These are phyloP conservation scores for Helotiales sp. DNA, from an alignment of 2,329 filamentous ascomycete species.

Conservation along the genomic window DNA sequence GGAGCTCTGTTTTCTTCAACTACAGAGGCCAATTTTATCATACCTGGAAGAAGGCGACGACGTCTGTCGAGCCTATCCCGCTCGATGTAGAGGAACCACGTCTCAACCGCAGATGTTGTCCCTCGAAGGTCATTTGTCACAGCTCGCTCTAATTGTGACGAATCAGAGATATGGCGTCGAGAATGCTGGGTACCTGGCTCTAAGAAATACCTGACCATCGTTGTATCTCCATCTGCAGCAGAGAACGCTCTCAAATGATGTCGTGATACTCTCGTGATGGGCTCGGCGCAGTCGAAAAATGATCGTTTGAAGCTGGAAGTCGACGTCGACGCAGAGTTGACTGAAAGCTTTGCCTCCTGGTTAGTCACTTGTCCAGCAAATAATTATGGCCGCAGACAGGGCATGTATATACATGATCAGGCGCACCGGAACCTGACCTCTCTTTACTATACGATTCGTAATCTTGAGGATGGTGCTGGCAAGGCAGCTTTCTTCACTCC, in stretches of 20 bases:
- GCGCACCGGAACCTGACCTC: slow-evolving; percentile 9
- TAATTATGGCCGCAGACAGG: slow-evolving; percentile 8
- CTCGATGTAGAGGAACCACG: no score
- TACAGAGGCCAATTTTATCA: no score
- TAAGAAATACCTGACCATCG: slow-evolving; percentile 8
- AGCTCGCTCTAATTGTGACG: slow-evolving; percentile 5
- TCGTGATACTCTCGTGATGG: neutral
- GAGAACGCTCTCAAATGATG: slow-evolving; percentile 5
- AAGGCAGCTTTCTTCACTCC: slow-evolving; percentile 13
- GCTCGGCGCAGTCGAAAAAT: slow-evolving; percentile 1
- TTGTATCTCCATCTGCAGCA: slow-evolving; percentile 15
- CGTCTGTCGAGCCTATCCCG: no score
- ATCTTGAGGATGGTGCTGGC: slow-evolving; percentile 4
- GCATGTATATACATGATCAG: slow-evolving; percentile 15
- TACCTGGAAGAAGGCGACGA: no score
- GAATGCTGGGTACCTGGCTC: neutral
- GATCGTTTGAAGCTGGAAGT: neutral
- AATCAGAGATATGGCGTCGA: neutral
- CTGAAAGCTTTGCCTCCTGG: slow-evolving; percentile 5
- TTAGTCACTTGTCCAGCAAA: slow-evolving; percentile 10
- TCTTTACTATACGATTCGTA: slow-evolving; percentile 6
- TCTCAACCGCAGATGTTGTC: no score
- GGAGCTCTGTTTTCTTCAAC: no score
- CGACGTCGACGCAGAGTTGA: slow-evolving; percentile 13
- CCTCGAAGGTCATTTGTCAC: slow-evolving; percentile 7